A percentile compares a stretch with the other conserved stretches of the same genome.
Evolutionary conservation across 352 stramenopile genomes (phyloP).

Genomic region (Phytopythium aichiense): DNA sequence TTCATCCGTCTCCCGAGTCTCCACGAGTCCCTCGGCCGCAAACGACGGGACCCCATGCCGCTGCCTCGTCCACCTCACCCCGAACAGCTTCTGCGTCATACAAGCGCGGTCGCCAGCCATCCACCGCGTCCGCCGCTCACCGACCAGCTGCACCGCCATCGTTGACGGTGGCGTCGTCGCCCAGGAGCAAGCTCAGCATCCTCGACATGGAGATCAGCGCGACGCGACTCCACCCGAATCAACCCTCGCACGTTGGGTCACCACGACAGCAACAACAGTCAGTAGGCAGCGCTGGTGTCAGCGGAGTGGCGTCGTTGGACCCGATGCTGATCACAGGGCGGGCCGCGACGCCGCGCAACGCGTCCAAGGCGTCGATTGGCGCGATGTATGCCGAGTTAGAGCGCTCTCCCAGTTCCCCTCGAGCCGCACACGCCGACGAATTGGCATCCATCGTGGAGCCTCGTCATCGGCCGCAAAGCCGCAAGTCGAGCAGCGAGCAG

Average conservation of each 20-base stretch:
- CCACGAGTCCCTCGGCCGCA: neutral
- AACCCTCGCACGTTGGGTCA: neutral
- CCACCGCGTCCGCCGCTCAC: neutral
- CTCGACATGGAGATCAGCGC: neutral
- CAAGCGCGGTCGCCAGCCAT: conserved; percentile 3
- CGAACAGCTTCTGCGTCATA: conserved; percentile 3
- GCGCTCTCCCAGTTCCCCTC: neutral
- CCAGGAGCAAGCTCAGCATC: conserved; percentile 1
- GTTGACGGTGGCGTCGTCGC: neutral
- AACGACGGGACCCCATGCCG: neutral
- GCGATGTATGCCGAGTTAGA: neutral
- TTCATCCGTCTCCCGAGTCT: neutral
- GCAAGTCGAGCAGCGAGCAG: neutral
- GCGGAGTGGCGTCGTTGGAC: neutral
- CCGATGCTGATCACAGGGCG: neutral
- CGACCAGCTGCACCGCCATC: neutral
- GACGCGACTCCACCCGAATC: neutral
- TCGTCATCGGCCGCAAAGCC: neutral
- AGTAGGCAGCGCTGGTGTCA: neutral
- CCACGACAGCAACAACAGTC: neutral
- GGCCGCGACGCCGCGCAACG: neutral
- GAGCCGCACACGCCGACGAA: neutral
- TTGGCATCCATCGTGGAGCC: neutral
- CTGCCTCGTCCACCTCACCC: neutral
- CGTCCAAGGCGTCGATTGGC: neutral